A percentile compares a stretch with the other conserved stretches of the same genome.
phyloP scores from a whole-genome alignment of 768 basidiomycete species.

The Hypholoma sublateritium region DNA sequence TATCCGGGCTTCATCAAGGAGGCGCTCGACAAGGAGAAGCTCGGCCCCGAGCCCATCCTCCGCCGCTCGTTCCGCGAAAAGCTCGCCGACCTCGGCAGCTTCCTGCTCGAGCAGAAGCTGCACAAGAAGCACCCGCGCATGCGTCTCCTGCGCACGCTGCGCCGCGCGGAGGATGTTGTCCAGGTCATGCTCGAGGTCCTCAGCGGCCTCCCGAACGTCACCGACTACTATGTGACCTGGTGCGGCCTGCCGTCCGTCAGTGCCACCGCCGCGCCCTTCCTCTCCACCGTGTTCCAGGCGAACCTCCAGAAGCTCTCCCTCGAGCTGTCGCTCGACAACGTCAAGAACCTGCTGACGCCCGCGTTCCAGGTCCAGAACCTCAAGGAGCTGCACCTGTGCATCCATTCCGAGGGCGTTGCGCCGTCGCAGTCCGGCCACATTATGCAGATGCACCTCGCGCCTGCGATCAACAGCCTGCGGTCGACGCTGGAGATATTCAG shows the following conservation, averaged over 20 bases:
- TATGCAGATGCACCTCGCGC: conserved; percentile 36
- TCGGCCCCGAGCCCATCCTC: conserved; percentile 9
- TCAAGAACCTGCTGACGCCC: conserved; percentile 32
- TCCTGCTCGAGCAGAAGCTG: conserved; percentile 29
- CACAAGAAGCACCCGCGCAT: conserved; percentile 25
- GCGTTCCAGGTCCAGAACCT: conserved; percentile 29
- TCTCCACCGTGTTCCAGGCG: conserved; percentile 33
- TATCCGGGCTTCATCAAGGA: conserved; percentile 50
- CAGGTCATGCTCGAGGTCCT: conserved; percentile 42
- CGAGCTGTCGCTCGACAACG: conserved; percentile 43
- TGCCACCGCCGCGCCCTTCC: conserved; percentile 27
- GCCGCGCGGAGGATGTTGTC: conserved; percentile 37
- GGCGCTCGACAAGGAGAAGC: conserved; percentile 28
- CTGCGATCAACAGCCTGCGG: conserved; percentile 35
- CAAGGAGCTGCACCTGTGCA: conserved; percentile 41
- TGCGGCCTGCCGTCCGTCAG: conserved; percentile 35
- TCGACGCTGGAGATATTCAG: conserved; percentile 36
- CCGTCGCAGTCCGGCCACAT: conserved; percentile 26
- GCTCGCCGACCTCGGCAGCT: conserved; percentile 32
- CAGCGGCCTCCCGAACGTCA: conserved; percentile 41
- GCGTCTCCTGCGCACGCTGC: conserved; percentile 27
- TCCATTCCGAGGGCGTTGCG: conserved; percentile 37
- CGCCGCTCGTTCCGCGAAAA: conserved; percentile 28
- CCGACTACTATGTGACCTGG: conserved; percentile 52
- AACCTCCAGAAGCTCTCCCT: conserved; percentile 41